Base-by-base conservation (phyloP, 1,284 basidiomycete genomes). In the Rhodotorula sp. region DNA sequence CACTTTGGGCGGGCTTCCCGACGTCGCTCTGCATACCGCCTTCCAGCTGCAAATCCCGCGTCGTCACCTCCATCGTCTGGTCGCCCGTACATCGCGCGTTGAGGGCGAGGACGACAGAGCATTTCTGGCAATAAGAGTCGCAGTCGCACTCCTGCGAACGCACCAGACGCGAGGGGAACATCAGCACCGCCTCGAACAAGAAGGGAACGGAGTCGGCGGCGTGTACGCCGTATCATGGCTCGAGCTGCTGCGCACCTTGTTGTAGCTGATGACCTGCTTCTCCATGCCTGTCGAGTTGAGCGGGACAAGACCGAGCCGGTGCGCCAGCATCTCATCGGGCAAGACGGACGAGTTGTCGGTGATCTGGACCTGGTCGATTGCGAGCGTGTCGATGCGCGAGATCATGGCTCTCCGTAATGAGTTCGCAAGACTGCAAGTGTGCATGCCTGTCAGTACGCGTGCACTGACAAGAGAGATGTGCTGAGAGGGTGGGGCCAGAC, bases 241-340 rank as follows among this genome's bases (percentile, higher is more conserved):
- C 8, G 39, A 21, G n/a, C 39, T 23, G 6, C 12, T 1, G 20
- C 87, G 68, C 76, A 90, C 92, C 81, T 90, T 85, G 66, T 89
- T 90, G 78, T 91, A 92, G 73, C 91, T 88, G 80, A 94, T 89
- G 23, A 89, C 90, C 79, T 92, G 90, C 49, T 69, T 68, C 14
- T 79, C 80, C 47, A 79, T 71, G 39, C 74, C 74, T 49, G 76
- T 75, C 64, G 92, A 96, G 61, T 91, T 85, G 29, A 99, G 84
- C 12, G 97, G 97, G 31, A 99, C 87, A 87, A 98, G 90, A 31
- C 97, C 97, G 34, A 99, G 85, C 58, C 97, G 88, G 82, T 99
- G 97, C 1, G 94, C 92, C 72, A 99, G 90, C 84, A 97, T 97
- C 83, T 99, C 97, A 83, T 99, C 97, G 2, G 96, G 92, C 48